Percentiles rank a stretch among this genome's conserved stretches.
These are phyloP conservation scores for Guadua angustifolia DNA, from an alignment of 176 grass and related monocot genomes.

Conservation along the genomic window DNA sequence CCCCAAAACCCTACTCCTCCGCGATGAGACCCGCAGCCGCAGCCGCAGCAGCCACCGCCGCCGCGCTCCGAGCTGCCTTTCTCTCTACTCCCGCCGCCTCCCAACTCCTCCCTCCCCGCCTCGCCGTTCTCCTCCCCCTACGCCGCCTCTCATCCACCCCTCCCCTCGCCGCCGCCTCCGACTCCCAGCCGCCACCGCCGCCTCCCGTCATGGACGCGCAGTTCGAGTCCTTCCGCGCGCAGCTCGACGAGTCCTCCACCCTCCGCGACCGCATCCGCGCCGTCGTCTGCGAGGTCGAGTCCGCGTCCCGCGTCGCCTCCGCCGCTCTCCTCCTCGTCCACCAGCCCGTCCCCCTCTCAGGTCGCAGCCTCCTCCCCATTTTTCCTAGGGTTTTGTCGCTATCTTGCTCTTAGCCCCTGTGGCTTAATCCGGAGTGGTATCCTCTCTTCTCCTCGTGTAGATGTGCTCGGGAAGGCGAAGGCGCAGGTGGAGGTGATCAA, in stretches of 20 bases:
- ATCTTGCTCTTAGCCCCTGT: background rate
- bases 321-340: conserved; percentile 86
- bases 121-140: conserved; percentile 12
- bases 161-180: conserved; percentile 19
- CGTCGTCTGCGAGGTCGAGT: conserved; percentile 80
- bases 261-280: conserved; percentile 70
- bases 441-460: conserved; percentile 39
- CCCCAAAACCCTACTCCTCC: conserved; percentile 34
- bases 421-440: background rate
- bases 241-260: conserved; percentile 76
- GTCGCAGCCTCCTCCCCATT: conserved; percentile 38
- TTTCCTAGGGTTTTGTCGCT: conserved; percentile 4
- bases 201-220: conserved; percentile 73
- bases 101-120: conserved; percentile 4
- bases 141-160: conserved; percentile 35
- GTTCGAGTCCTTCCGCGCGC: conserved; percentile 79
- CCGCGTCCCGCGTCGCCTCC: conserved; percentile 63
- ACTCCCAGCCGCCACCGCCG: background rate
- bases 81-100: conserved; percentile 5
- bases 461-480: conserved; percentile 83
- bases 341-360: conserved; percentile 68
- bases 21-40: conserved; percentile 58
- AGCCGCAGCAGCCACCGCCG: conserved; percentile 49
- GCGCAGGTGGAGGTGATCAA: conserved; percentile 80
- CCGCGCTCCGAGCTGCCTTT: conserved; percentile 40